Evolutionary conservation across 1,284 basidiomycete species (phyloP).

Genomic region (Ganoderma lingzhi): DNA sequence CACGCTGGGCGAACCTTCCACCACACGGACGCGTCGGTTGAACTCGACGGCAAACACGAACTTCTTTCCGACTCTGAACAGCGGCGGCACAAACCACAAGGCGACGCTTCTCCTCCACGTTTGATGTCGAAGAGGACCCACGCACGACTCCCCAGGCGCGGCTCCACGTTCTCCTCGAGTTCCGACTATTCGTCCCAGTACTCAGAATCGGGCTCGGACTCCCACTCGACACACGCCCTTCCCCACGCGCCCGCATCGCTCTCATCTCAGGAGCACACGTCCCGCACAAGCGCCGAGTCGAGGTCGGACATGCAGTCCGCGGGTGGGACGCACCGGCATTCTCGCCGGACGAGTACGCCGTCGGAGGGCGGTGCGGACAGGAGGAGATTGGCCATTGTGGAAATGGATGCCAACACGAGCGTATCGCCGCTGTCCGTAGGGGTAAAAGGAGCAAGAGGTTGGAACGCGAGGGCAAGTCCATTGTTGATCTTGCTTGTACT

Average conservation of each 20-base stretch:
- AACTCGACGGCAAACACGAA: constrained; percentile 23
- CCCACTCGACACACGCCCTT: background rate
- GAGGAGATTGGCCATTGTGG: constrained; percentile 70
- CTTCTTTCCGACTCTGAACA: constrained; percentile 17
- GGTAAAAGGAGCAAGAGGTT: constrained; percentile 35
- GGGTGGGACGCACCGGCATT: constrained; percentile 33
- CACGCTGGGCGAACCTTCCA: constrained; percentile 39
- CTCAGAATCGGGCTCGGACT: constrained; percentile 44
- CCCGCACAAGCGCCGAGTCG: constrained; percentile 36
- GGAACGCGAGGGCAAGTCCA: constrained; percentile 14
- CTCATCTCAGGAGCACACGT: constrained; percentile 16
- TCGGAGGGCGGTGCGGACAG: constrained; percentile 69
- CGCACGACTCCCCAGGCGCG: background rate
- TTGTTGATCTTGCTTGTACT: constrained; percentile 11
- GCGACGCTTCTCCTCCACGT: background rate
- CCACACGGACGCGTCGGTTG: constrained; percentile 28
- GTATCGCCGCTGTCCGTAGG: constrained; percentile 31
- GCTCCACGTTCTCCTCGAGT: constrained; percentile 26
- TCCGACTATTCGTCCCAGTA: constrained; percentile 55
- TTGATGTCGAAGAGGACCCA: background rate
- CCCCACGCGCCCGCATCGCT: constrained; percentile 27
- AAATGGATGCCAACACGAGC: constrained; percentile 50
- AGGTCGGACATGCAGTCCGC: constrained; percentile 4
- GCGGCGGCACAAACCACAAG: background rate
- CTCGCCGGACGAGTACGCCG: constrained; percentile 55